A percentile compares a stretch with the other conserved stretches of the same genome.
Conservation (phyloP, 2,329 filamentous ascomycete genomes). For the Graphilbum sp. region DNA sequence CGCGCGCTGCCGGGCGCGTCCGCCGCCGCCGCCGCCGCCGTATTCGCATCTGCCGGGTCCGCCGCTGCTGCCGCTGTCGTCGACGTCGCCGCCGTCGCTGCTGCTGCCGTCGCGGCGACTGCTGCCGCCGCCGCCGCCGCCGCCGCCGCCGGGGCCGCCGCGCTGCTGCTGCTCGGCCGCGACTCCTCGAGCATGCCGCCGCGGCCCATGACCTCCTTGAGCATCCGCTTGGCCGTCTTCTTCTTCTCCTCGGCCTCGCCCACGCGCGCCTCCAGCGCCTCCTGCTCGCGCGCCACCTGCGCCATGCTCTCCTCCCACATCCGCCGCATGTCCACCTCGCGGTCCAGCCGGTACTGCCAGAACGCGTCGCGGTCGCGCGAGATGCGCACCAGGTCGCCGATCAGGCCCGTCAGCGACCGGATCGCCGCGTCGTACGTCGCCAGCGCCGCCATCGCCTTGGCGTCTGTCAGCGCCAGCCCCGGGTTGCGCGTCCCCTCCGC, state of each 20-base stretch:
- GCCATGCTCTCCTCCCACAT: slow-evolving; percentile 99
- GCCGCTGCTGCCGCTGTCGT: too few species aligned
- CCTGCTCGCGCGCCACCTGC: slow-evolving; percentile 85
- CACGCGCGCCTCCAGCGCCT: slow-evolving; percentile 72
- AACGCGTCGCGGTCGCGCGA: slow-evolving; percentile 87
- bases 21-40: too few species aligned
- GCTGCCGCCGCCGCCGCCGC: slow-evolving; percentile 4
- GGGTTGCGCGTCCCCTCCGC: slow-evolving; percentile 55
- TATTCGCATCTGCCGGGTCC: too few species aligned
- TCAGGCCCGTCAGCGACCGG: slow-evolving; percentile 65
- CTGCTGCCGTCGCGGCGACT: not conserved
- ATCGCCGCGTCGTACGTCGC: slow-evolving; percentile 81
- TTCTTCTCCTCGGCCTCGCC: slow-evolving; percentile 83
- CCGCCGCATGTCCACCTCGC: slow-evolving; percentile 76
- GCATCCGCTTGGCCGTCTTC: slow-evolving; percentile 72
- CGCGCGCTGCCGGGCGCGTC: too few species aligned
- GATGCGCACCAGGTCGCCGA: slow-evolving; percentile 80
- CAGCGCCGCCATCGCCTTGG: slow-evolving; percentile 60
- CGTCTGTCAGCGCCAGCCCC: slow-evolving; percentile 55
- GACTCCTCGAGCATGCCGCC: slow-evolving; percentile 21
- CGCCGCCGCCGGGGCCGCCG: not conserved
- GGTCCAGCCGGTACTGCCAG: slow-evolving; percentile 89
- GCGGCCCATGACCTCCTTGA: slow-evolving; percentile 74
- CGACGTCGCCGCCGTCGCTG: too few species aligned
- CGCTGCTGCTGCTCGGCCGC: slow-evolving; percentile 4